Conservation (phyloP, 306 rosid species). For the Cajanus cajan region DNA sequence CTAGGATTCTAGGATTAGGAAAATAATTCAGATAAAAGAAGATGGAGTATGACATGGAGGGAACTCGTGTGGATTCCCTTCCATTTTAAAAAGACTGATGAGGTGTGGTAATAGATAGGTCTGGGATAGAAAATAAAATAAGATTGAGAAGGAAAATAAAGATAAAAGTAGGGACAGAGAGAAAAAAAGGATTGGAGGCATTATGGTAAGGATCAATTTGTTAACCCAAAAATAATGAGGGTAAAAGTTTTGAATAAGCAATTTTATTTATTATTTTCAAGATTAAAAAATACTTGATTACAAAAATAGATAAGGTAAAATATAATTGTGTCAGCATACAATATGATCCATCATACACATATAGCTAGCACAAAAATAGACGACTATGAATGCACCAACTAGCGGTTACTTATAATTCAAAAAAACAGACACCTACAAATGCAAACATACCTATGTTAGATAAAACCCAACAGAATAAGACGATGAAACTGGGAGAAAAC, state of each 20-base stretch:
- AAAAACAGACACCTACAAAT: conserved; percentile 12
- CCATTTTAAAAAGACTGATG: background rate
- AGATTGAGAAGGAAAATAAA: background rate
- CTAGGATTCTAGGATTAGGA: background rate
- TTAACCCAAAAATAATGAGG: background rate
- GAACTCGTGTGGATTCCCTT: background rate
- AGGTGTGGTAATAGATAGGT: background rate
- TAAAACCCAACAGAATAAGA: background rate
- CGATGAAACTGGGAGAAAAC: background rate
- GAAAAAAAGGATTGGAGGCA: background rate
- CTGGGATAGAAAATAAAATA: background rate
- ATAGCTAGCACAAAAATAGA: background rate
- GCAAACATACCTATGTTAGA: conserved; percentile 20
- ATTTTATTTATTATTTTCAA: background rate
- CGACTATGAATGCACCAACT: background rate
- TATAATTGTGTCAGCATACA: conserved; percentile 2
- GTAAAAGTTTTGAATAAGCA: background rate
- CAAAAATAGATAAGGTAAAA: background rate
- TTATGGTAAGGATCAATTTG: background rate
- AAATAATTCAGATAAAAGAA: background rate
- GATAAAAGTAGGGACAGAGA: background rate
- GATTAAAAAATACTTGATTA: background rate
- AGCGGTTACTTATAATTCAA: conserved; percentile 1
- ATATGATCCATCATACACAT: background rate
- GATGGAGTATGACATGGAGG: background rate